Base-by-base conservation (phyloP, 2,329 filamentous ascomycete species). In the Penicillium sp. region DNA sequence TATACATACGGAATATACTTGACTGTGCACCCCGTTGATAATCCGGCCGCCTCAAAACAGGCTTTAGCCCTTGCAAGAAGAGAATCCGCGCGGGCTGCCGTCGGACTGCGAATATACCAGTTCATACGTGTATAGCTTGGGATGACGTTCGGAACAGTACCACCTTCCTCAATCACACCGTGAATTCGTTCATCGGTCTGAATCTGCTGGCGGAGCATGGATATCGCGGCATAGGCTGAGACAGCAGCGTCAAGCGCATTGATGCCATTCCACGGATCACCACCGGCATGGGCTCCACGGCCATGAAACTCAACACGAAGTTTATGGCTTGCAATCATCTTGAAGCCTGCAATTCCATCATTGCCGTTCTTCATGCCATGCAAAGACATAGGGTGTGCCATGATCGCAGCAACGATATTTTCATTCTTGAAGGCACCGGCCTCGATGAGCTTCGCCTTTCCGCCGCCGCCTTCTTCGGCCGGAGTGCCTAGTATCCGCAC, bases 161-260 rank as follows among this genome's bases (percentile, higher is more conserved):
- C 82, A 1, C 80, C 81, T 52, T 82, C 67, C 0, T 76, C 75
- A 55, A 86, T 81, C 21, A 81, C 77, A 1, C 81, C 75, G 58
- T 83, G 78, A n/a, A 83, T 73, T 11, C 80, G 75, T 57, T 81
- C 73, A 11, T 78, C 77, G 0, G 82, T 79, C 60, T 76, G 74
- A 3, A 81, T 75, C 64, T 85, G 83, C 65, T 85, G 82, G 1
- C 83, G 76, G 5, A 85, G 71, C 0, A 81, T 72, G 0, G 79
- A 77, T 3, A 85, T 65, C 43, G 70, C 71, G 47, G 69, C 70
- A 57, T 76, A 77, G 0, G 72, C 77, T 0, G 74, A 72, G 2
- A 85, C 71, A 21, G 83, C 63, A 0, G 82, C 82, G 61, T 86
- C 83, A 0, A 85, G 74, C 0, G 83, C 83, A 63, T 86, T 85